Conservation (phyloP, 1,284 basidiomycete genomes). For the Sanghuangporus sanghuang region DNA sequence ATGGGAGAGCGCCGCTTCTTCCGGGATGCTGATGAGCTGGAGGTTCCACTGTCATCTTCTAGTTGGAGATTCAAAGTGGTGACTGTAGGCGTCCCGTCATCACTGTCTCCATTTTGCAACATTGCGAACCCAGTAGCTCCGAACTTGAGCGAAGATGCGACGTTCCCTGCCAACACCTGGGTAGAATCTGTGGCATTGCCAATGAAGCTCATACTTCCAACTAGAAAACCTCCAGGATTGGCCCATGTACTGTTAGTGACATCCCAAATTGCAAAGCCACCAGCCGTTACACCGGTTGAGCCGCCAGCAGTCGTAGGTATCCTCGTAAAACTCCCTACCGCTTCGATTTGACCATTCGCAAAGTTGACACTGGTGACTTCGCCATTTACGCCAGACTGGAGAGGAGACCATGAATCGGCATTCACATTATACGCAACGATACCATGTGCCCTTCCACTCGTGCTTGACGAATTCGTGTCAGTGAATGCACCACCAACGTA, state of each 20-base stretch:
- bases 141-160: slow-evolving; percentile 48
- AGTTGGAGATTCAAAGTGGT: slow-evolving; percentile 55
- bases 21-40: slow-evolving; percentile 26
- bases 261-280: slow-evolving; percentile 80
- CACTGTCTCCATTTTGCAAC: slow-evolving; percentile 51
- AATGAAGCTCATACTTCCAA: slow-evolving; percentile 72
- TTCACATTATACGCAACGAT: slow-evolving; percentile 76
- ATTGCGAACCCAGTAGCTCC: slow-evolving; percentile 71
- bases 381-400: slow-evolving; percentile 78
- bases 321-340: slow-evolving; percentile 74
- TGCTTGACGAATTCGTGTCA: slow-evolving; percentile 54
- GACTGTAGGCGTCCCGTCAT: slow-evolving; percentile 45
- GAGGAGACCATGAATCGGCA: slow-evolving; percentile 61
- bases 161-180: slow-evolving; percentile 65
- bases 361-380: slow-evolving; percentile 59
- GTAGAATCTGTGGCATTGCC: slow-evolving; percentile 38
- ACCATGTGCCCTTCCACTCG: slow-evolving; percentile 49
- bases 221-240: slow-evolving; percentile 66
- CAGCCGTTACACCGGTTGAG: slow-evolving; percentile 36
- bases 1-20: slow-evolving; percentile 33
- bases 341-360: slow-evolving; percentile 47
- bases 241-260: slow-evolving; percentile 61
- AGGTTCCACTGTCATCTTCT: slow-evolving; percentile 28
- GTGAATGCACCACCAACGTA: slow-evolving; percentile 87
- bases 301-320: slow-evolving; percentile 37